Percentiles rank a stretch among this genome's conserved stretches.
These are phyloP conservation scores for Mycena vulgaris DNA, from an alignment of 768 basidiomycete genomes.

Conservation along the genomic window DNA sequence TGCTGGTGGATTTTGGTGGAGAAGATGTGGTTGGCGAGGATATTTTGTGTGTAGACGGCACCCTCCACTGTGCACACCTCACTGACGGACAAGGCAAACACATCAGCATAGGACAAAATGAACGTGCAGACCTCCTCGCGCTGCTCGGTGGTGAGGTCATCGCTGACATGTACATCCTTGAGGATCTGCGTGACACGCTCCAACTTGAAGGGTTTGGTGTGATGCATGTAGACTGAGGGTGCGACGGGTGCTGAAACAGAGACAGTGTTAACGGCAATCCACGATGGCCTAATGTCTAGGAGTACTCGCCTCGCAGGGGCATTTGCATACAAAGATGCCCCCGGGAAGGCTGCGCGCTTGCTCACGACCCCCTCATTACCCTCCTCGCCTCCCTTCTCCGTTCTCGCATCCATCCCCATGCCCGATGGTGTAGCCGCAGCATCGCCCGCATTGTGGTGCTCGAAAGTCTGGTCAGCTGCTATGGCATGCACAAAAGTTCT, in stretches of 20 bases:
- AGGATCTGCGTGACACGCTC: neutral
- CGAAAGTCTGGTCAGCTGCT: neutral
- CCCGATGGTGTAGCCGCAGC: conserved; percentile 13
- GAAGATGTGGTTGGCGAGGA: conserved; percentile 40
- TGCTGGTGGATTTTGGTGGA: conserved; percentile 48
- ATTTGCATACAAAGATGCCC: conserved; percentile 9
- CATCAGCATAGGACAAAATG: conserved; percentile 51
- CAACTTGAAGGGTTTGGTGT: neutral
- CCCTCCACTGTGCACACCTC: conserved; percentile 52
- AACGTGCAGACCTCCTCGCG: conserved; percentile 38
- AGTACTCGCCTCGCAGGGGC: neutral
- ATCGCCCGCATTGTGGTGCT: too few relatives aligned
- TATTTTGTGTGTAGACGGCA: conserved; percentile 50
- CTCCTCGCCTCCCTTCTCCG: neutral
- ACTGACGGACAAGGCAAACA: conserved; percentile 54
- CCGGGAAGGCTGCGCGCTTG: conserved; percentile 5
- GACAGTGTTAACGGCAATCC: neutral
- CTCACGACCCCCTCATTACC: neutral
- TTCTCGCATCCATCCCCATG: conserved; percentile 43
- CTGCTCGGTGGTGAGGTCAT: conserved; percentile 48
- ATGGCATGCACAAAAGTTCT: neutral
- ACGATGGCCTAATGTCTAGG: neutral
- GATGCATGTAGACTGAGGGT: neutral
- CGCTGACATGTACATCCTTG: conserved; percentile 28
- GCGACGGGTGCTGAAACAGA: too few relatives aligned